Percentiles rank a stretch among this genome's conserved stretches.
These are phyloP conservation scores for Paramecium sonneborni DNA, from an alignment of 73 alveolate genomes.

Conservation along the genomic window DNA sequence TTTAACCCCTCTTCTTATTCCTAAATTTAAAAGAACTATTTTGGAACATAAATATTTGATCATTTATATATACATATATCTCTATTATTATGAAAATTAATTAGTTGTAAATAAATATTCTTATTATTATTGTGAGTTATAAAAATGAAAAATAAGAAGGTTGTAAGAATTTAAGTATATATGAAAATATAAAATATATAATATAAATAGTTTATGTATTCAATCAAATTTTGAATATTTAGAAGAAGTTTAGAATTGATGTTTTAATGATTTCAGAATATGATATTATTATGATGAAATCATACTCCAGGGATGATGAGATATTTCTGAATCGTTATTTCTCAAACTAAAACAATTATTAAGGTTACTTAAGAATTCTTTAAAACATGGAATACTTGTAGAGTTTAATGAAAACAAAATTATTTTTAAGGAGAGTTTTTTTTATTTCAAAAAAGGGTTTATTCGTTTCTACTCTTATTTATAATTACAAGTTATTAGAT, in stretches of 20 bases:
- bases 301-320: not conserved
- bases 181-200: too few relatives aligned
- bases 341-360: not conserved
- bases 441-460: not conserved
- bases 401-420: not conserved
- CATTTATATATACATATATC: too few relatives aligned
- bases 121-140: too few relatives aligned
- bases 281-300: slow-evolving; percentile 32
- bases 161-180: too few relatives aligned
- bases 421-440: not conserved
- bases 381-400: not conserved
- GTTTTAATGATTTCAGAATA: not conserved
- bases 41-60: too few relatives aligned
- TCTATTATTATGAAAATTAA: too few relatives aligned
- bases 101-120: too few relatives aligned
- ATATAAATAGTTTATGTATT: too few relatives aligned
- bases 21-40: too few relatives aligned
- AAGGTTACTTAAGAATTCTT: not conserved
- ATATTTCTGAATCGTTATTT: not conserved
- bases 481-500: too few relatives aligned
- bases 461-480: not conserved
- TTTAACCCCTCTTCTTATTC: too few relatives aligned
- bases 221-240: not conserved
- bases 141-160: too few relatives aligned
- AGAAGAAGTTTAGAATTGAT: not conserved